phyloP scores from a whole-genome alignment of 2,329 filamentous ascomycete species.

The Talaromyces marneffei region DNA sequence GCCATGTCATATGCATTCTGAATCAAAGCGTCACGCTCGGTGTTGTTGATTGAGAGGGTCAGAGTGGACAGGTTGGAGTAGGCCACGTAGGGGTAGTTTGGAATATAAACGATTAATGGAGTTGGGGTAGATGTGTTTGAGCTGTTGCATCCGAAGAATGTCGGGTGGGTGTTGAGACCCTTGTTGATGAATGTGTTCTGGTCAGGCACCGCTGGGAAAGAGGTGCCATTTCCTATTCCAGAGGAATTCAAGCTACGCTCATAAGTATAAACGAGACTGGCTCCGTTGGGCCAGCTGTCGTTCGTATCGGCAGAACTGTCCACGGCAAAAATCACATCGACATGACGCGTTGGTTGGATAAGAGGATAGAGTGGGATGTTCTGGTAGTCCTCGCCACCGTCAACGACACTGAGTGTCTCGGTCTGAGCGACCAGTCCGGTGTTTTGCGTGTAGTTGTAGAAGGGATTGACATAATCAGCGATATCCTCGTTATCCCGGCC shows the following conservation, averaged over 20 bases:
- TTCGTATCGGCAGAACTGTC: constrained; percentile 70
- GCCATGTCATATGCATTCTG: constrained; percentile 78
- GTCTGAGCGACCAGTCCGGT: constrained; percentile 54
- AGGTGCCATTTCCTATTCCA: constrained; percentile 59
- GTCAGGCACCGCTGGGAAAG: constrained; percentile 68
- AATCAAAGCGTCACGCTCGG: constrained; percentile 72
- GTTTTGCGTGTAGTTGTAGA: constrained; percentile 57
- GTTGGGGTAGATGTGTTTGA: constrained; percentile 52
- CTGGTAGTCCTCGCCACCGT: constrained; percentile 71
- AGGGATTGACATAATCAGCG: constrained; percentile 73
- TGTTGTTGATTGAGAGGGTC: constrained; percentile 56
- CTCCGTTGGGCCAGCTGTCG: constrained; percentile 70
- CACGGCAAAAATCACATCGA: constrained; percentile 77
- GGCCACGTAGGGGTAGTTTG: constrained; percentile 74
- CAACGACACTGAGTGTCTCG: constrained; percentile 62
- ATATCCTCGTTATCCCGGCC: constrained; percentile 63
- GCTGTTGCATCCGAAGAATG: constrained; percentile 73
- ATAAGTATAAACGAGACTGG: constrained; percentile 67
- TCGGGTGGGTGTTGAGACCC: constrained; percentile 65
- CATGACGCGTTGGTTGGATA: constrained; percentile 63
- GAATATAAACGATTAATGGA: constrained; percentile 80
- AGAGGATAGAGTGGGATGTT: constrained; percentile 75
- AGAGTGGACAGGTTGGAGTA: constrained; percentile 77
- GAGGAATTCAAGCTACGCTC: constrained; percentile 54
- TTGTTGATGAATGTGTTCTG: constrained; percentile 73